These are phyloP conservation scores for Lignosus rhinocerotis DNA, from an alignment of 1,284 basidiomycete species.

Conservation along the genomic window DNA sequence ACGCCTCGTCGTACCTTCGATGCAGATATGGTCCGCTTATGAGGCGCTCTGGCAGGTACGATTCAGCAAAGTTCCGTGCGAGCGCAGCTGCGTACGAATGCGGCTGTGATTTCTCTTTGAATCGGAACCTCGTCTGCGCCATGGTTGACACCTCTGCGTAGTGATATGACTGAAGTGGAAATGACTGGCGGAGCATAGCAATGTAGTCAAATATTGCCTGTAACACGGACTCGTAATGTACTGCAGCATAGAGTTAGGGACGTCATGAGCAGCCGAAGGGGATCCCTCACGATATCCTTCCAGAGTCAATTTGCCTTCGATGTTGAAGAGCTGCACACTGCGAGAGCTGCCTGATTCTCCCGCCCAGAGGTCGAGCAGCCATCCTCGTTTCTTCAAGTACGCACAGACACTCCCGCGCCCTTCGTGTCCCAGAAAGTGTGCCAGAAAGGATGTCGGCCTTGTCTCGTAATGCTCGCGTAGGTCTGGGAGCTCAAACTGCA, in stretches of 20 bases:
- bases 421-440: constrained; percentile 71
- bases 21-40: constrained; percentile 23
- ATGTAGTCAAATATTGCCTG: constrained; percentile 62
- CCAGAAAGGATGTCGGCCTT: constrained; percentile 58
- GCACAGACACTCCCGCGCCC: constrained; percentile 64
- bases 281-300: constrained; percentile 53
- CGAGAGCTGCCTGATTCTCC: constrained; percentile 46
- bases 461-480: constrained; percentile 49
- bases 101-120: constrained; percentile 51
- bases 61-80: constrained; percentile 21
- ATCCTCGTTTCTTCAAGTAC: constrained; percentile 64
- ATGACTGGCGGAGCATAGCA: constrained; percentile 46
- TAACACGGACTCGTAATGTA: constrained; percentile 57
- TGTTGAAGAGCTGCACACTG: constrained; percentile 60
- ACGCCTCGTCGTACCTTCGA: constrained; percentile 27
- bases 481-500: constrained; percentile 62
- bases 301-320: constrained; percentile 56
- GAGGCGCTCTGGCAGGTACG: constrained; percentile 24
- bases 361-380: constrained; percentile 59
- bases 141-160: constrained; percentile 60
- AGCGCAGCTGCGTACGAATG: constrained; percentile 27
- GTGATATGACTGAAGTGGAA: constrained; percentile 45
- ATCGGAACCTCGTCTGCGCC: constrained; percentile 58
- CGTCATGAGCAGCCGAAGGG: not conserved
- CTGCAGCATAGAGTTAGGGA: constrained; percentile 25